These are phyloP conservation scores for Tausonia pullulans DNA, from an alignment of 1,284 basidiomycete species.

Conservation along the genomic window DNA sequence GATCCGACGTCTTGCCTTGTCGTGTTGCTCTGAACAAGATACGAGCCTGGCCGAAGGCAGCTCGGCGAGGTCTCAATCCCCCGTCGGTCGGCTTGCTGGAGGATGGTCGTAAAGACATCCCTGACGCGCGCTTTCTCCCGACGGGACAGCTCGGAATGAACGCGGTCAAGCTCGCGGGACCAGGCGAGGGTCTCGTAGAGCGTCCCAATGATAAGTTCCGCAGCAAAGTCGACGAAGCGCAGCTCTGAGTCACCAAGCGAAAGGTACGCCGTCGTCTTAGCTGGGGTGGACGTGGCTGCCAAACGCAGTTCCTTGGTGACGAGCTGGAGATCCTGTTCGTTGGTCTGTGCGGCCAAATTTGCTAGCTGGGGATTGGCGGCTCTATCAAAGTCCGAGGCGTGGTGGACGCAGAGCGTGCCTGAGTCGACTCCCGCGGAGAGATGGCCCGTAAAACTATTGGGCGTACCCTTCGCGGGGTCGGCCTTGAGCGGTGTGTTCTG, in stretches of 20 bases:
- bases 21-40: neutral
- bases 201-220: slow-evolving; percentile 14
- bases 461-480: too few species aligned
- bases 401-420: too few species aligned
- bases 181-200: slow-evolving; percentile 20
- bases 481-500: too few species aligned
- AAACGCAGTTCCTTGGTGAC: neutral
- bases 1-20: neutral
- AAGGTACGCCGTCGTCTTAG: slow-evolving; percentile 8
- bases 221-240: neutral
- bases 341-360: too few species aligned
- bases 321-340: neutral
- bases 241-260: slow-evolving; percentile 12
- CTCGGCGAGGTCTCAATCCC: slow-evolving; percentile 24
- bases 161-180: slow-evolving; percentile 14
- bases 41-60: slow-evolving; percentile 4
- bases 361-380: too few species aligned
- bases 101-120: slow-evolving; percentile 16
- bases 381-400: too few species aligned
- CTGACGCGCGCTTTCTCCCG: slow-evolving; percentile 18
- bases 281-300: slow-evolving; percentile 1
- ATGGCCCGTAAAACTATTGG: too few species aligned
- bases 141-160: slow-evolving; percentile 8
- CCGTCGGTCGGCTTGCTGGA: slow-evolving; percentile 1
- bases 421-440: too few species aligned